Base-by-base conservation (phyloP, 1,139 yeast species). In the Blastobotrys ciferrii region DNA sequence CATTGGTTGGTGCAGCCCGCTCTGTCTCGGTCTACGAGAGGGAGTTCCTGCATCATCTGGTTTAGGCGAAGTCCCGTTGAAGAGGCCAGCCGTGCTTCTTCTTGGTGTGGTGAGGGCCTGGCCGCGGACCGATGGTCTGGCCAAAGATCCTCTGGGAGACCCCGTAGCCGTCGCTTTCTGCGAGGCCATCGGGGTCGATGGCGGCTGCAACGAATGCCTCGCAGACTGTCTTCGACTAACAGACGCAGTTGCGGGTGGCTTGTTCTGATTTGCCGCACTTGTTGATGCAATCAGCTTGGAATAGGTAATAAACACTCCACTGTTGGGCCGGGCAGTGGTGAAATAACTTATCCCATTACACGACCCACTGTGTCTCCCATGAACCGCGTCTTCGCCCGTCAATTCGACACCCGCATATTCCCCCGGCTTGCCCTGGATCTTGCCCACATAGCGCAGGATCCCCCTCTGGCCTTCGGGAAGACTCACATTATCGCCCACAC, bases 331-430 rank as follows among this genome's bases (percentile, higher is more conserved):
- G 11, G 73, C 69, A 0, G 91, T 87, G 2, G 66, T 65, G 63
- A 89, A 89, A 65, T 88, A 88, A 40, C 67, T 64, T 4, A 68
- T 59, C 17, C 67, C 94, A 41, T 80, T 75, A 43, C 80, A 78
- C 23, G 74, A 71, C 6, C 98, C 98, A 57, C 80, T 77, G 61
- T 92, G 89, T 63, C 87, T 85, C 11, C 98, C 98, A 43, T 80
- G 73, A 3, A 60, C 61, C 1, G 75, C 70, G 17, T 84, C 82
- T 3, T 84, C 79, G 2, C 87, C 91, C 9, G 77, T 61, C 42
- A 92, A 71, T 63, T 92, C 97, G 3, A 92, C 76, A 0, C 98
- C 98, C 3, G 91, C 96, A 69, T 84, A 92, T n/a, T 74, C 71
- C 0, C 96, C 96, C 4, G 70, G 67, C 60, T 87, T 88, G 25